Evolutionary conservation across 2,329 filamentous ascomycete genomes (phyloP), one percentile per base, ranked within the genome.

Genomic region (Bipolaris oryzae): DNA sequence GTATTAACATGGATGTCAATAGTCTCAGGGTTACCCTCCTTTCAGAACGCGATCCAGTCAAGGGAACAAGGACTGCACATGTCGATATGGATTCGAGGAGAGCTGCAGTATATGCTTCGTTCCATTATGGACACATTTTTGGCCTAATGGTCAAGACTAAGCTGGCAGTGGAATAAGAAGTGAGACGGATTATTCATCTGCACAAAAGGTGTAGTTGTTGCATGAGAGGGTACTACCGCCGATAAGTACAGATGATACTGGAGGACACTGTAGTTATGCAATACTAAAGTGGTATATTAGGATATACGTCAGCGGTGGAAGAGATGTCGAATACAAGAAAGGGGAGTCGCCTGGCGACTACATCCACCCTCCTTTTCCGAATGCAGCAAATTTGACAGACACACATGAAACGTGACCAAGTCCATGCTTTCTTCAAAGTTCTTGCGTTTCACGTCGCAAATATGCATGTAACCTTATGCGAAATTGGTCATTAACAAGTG

Each of bases 11-110:
- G 3, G 6, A 9, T 25, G 2, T 23, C 20, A 43, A n/a, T 38
- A 72, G 71, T 35, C 33, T 37, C n/a, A 20, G 54, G 1, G 53
- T 73, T 38, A 66, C 45, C 9, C 23, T 73, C 15, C 47, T 69
- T 6, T 28, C 61, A 0, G 50, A 54, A 10, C 60, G 69, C 1
- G 61, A 68, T 48, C 64, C 62, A 3, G 35, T 62, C 50, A 63
- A 53, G 38, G 53, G 67, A 13, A 72, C 69, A 3, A 61, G 61
- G 39, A 62, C 51, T 18, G 70, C 67, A 13, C 50, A 67, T 20
- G 44, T 73, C 25, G 64, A 69, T 23, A 64, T 73, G 60, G 45
- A 25, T 15, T 57, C 58, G n/a, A 58, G 58, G 39, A 16, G 45
- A 6, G 28, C 56, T 9, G 68, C 69, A 7, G 49, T 63, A 16